phyloP scores from a whole-genome alignment of 2,329 filamentous ascomycete species.

The Fusarium coffeatum region DNA sequence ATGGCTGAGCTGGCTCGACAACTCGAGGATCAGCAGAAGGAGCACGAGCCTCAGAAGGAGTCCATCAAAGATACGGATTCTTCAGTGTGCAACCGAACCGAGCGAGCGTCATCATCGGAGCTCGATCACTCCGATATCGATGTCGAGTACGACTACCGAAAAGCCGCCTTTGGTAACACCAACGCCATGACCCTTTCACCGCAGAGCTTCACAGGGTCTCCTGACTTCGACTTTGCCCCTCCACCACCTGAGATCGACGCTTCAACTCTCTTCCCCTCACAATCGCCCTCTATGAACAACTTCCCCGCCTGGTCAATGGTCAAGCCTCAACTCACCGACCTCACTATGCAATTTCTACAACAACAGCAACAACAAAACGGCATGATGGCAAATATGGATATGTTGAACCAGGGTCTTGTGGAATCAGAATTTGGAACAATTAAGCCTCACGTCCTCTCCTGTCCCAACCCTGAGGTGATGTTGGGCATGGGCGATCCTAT shows the following conservation, averaged over 20 bases:
- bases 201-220: slow-evolving; percentile 59
- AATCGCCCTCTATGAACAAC: slow-evolving; percentile 51
- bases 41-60: slow-evolving; percentile 52
- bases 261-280: slow-evolving; percentile 51
- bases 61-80: slow-evolving; percentile 43
- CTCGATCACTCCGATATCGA: slow-evolving; percentile 67
- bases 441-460: slow-evolving; percentile 66
- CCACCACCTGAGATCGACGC: slow-evolving; percentile 51
- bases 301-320: slow-evolving; percentile 50
- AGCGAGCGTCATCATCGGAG: slow-evolving; percentile 66
- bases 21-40: slow-evolving; percentile 60
- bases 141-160: slow-evolving; percentile 66
- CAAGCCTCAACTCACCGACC: slow-evolving; percentile 44
- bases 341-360: slow-evolving; percentile 57
- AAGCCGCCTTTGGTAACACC: slow-evolving; percentile 57
- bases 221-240: slow-evolving; percentile 53
- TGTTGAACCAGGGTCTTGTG: slow-evolving; percentile 63
- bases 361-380: slow-evolving; percentile 57
- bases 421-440: slow-evolving; percentile 66
- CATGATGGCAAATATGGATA: slow-evolving; percentile 57
- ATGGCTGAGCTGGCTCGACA: slow-evolving; percentile 67
- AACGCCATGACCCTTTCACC: slow-evolving; percentile 64
- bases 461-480: slow-evolving; percentile 66
- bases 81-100: slow-evolving; percentile 49
- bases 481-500: slow-evolving; percentile 68